Base-by-base conservation (phyloP, 2,329 filamentous ascomycete genomes). In the Fusarium falciforme region DNA sequence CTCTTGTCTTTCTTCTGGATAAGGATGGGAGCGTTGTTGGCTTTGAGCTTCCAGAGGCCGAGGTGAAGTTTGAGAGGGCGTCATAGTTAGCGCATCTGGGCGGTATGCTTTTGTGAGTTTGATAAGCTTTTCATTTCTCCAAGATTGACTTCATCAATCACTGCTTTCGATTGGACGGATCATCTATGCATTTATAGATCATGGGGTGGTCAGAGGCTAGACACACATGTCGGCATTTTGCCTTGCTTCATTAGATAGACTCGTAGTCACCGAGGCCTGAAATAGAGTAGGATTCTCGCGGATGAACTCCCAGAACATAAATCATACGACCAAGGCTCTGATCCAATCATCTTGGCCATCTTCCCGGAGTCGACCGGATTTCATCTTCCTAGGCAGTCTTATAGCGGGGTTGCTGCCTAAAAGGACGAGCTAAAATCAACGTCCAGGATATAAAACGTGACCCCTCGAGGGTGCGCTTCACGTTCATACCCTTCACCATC, bases 371-470 rank as follows among this genome's bases (percentile, higher is more conserved):
- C 14, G 22, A 29, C 5, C 4, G 8, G 27, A 49, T 27, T 9
- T 31, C n/a, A n/a, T 27, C 42, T 6, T 10, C 20, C 17, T 22
- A 2, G 6, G 1, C 42, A 66, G 71, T 20, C 42, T 49, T 61
- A n/a, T 73, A 73, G 29, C 29, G 70, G 70, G 70, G 70, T 8
- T 16, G 47, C n/a, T 73, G 70, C 70, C 70, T 73, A 61, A 38
- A 16, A 22, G 16, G 14, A 52, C 17, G 27, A 52, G 38, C 36
- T 35, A 40, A 29, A 61, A 20, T n/a, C 12, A n/a, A 8, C n/a
- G n/a, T n/a, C 29, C 14, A 17, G 14, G 52, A 3, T 8, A 5
- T 14, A 11, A 25, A 25, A 44, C 22, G 8, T 14, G n/a, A 22
- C 7, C 22, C 22, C 14, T 47, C 12, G 36, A 38, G 17, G 17